These are phyloP conservation scores for Skeletonema menzelii DNA, from an alignment of 108 stramenopile genomes.

Conservation along the genomic window DNA sequence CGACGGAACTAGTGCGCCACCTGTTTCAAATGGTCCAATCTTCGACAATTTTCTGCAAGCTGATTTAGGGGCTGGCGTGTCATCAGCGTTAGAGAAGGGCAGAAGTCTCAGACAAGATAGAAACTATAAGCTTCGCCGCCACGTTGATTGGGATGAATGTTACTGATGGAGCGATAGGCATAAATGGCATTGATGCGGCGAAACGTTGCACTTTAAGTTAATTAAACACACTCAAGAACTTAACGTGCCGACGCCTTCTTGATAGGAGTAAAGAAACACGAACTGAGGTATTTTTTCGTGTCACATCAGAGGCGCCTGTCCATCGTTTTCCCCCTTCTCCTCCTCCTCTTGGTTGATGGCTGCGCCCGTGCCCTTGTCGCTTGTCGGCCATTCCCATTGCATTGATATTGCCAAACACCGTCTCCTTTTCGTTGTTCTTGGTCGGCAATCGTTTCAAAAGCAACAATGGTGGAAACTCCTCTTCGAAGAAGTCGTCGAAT, in stretches of 20 bases:
- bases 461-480: constrained; percentile 8
- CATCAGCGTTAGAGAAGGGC: constrained; percentile 40
- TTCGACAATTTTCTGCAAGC: constrained; percentile 45
- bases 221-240: neutral
- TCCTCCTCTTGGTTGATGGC: no score
- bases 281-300: no score
- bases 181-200: neutral
- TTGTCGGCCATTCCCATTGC: no score
- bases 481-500: constrained; percentile 6
- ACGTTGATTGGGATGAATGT: constrained; percentile 46
- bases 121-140: constrained; percentile 47
- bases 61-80: constrained; percentile 35
- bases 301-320: no score
- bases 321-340: no score
- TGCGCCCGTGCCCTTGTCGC: no score
- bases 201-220: neutral
- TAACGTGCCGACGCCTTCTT: no score
- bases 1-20: constrained; percentile 12
- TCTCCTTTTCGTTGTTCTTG: neutral
- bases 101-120: constrained; percentile 36
- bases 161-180: constrained; percentile 21
- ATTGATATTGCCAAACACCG: neutral
- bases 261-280: no score
- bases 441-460: neutral
- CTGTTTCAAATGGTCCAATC: constrained; percentile 43